Evolutionary conservation across 2,329 filamentous ascomycete genomes (phyloP).

Genomic region (Neurospora crassa): DNA sequence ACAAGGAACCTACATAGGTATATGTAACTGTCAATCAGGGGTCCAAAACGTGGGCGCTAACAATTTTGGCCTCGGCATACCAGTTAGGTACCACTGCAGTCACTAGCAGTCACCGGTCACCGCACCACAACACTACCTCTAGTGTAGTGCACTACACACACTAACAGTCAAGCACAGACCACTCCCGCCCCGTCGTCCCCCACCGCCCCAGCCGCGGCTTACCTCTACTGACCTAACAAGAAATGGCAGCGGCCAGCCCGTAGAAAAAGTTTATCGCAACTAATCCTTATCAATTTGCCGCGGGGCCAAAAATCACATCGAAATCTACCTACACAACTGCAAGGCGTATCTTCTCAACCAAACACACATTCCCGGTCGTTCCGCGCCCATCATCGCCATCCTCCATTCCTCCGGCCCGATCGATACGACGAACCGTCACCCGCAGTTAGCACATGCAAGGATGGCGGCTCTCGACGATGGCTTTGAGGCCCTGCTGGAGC

Average conservation of each 20-base stretch:
- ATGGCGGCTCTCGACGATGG: constrained; percentile 52
- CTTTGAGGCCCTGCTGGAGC: constrained; percentile 57
- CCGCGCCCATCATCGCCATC: background rate
- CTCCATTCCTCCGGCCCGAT: background rate
- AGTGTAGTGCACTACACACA: background rate
- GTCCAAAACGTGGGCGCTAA: background rate
- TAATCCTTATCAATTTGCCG: background rate
- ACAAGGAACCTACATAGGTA: background rate
- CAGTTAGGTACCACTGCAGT: background rate
- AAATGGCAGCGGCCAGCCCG: background rate
- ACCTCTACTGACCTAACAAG: background rate
- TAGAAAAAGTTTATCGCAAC: background rate
- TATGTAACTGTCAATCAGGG: background rate
- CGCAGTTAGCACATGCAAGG: constrained; percentile 13
- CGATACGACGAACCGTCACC: background rate
- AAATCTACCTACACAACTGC: background rate
- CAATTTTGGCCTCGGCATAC: background rate
- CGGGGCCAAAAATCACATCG: background rate
- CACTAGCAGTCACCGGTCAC: too few relatives aligned
- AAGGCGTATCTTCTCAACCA: background rate
- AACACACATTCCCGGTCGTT: background rate
- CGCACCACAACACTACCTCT: too few relatives aligned
- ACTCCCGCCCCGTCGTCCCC: background rate
- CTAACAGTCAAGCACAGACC: background rate
- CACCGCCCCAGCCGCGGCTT: background rate